Base-by-base conservation (phyloP, 306 rosid species). In the Astragalus glycyphyllos region DNA sequence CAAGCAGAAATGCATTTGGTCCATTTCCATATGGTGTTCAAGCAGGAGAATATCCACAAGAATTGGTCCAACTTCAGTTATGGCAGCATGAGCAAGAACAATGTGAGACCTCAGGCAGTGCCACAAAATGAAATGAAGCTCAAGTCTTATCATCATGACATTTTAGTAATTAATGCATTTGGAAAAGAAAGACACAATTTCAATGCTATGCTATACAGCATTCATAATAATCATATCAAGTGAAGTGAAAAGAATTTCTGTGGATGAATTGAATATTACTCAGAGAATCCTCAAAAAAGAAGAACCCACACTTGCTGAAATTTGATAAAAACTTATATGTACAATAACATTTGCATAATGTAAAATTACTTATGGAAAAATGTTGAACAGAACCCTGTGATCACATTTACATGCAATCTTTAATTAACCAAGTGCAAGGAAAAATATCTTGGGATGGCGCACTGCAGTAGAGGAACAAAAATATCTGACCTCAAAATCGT, bases 1-100 rank as follows among this genome's bases (percentile, higher is more conserved):
- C 76, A 55, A 77, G 81, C 66, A 77, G 58, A 77, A 77, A 67
- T 14, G 40, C 57, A 13, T 85, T 82, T 41, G 54, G 37, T 76
- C 79, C 82, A 13, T 49, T 74, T 73, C 77, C 89, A 58, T 77
- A 42, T 17, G 84, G 74, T 58, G 40, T 60, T 20, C 63, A 67
- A 0, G 75, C 31, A 32, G 70, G 74, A 51, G 81, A 66, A 32
- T 61, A 34, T 58, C 65, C 82, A 58, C 83, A 75, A 69, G 68
- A 73, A 40, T 81, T 81, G 10, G 16, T 81, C 69, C 86, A 69
- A 31, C 92, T 89, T 70, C 94, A 86, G 56, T 80, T 81, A 73
- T 69, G 79, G 75, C 85, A 64, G 57, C 84, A 81, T 13, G 84
- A 84, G 53, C 84, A 65, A 69, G 85, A 86, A 44, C 54, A 31